phyloP scores from a whole-genome alignment of 192 early-diverging fungal genomes.

The Phlyctochytrium arcticum region DNA sequence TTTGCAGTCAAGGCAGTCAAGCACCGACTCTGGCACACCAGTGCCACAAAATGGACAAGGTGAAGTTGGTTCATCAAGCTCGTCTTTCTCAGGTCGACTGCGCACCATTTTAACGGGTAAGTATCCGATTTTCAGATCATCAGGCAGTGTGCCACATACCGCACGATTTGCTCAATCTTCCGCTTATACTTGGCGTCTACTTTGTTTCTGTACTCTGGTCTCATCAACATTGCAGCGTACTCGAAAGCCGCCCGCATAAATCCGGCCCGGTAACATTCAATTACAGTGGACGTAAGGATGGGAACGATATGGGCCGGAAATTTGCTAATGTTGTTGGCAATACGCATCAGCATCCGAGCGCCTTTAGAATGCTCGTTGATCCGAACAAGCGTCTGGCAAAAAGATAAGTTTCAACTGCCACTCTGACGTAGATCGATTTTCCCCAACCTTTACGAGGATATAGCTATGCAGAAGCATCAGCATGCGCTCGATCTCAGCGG shows the following conservation, averaged over 20 bases:
- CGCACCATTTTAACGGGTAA: not conserved
- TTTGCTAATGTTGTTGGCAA: slow-evolving; percentile 50
- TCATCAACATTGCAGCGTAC: slow-evolving; percentile 54
- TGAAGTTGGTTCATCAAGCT: slow-evolving; percentile 37
- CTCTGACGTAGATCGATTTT: not conserved
- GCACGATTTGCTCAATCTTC: slow-evolving; percentile 54
- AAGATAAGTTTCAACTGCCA: not conserved
- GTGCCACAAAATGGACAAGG: slow-evolving; percentile 52
- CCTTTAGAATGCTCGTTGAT: slow-evolving; percentile 45
- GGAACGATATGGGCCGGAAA: slow-evolving; percentile 53
- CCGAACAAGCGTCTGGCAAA: slow-evolving; percentile 37
- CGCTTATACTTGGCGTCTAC: slow-evolving; percentile 55
- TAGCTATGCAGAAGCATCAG: slow-evolving; percentile 59
- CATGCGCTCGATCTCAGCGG: slow-evolving; percentile 51
- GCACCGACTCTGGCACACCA: slow-evolving; percentile 36
- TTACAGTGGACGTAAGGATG: slow-evolving; percentile 60
- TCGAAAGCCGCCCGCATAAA: slow-evolving; percentile 50
- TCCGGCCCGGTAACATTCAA: slow-evolving; percentile 53
- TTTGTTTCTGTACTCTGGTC: slow-evolving; percentile 54
- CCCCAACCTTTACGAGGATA: slow-evolving; percentile 52
- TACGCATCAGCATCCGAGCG: slow-evolving; percentile 54
- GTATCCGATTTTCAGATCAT: not conserved
- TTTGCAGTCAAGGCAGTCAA: slow-evolving; percentile 58
- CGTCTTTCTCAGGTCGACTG: slow-evolving; percentile 51
- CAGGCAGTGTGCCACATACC: slow-evolving; percentile 25